phyloP scores from a whole-genome alignment of 1,284 basidiomycete genomes.

The Fomitopsis betulina region DNA sequence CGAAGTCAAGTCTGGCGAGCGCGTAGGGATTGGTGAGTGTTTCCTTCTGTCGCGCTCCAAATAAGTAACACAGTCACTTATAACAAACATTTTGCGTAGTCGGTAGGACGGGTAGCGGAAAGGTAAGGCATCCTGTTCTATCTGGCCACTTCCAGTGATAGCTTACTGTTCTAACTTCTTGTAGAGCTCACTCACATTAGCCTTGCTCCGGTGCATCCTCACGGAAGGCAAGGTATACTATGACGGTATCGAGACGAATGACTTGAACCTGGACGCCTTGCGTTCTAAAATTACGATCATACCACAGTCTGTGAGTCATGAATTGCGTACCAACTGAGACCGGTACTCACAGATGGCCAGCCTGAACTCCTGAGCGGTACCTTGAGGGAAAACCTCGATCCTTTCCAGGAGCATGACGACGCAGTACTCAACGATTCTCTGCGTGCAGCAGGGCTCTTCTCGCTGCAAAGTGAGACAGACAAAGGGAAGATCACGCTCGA shows the following conservation, averaged over 20 bases:
- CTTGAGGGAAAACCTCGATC: conserved; percentile 60
- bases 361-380: conserved; percentile 64
- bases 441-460: conserved; percentile 48
- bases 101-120: conserved; percentile 74
- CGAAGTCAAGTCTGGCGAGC: conserved; percentile 45
- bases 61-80: background rate
- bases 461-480: conserved; percentile 46
- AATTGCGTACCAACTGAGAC: background rate
- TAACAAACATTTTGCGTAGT: conserved; percentile 31
- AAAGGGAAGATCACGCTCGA: conserved; percentile 50
- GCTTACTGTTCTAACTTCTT: conserved; percentile 29
- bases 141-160: conserved; percentile 17
- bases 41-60: no score
- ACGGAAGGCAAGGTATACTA: conserved; percentile 40
- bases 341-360: conserved; percentile 20
- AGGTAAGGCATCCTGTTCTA: conserved; percentile 31
- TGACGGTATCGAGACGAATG: conserved; percentile 25
- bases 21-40: conserved; percentile 40
- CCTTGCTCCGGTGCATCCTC: conserved; percentile 40
- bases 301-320: conserved; percentile 38
- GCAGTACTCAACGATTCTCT: conserved; percentile 51
- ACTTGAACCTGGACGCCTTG: conserved; percentile 58
- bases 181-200: conserved; percentile 43
- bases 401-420: conserved; percentile 73
- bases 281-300: conserved; percentile 46